These are phyloP conservation scores for Candida multigemmis DNA, from an alignment of 805 yeast species.

Conservation along the genomic window DNA sequence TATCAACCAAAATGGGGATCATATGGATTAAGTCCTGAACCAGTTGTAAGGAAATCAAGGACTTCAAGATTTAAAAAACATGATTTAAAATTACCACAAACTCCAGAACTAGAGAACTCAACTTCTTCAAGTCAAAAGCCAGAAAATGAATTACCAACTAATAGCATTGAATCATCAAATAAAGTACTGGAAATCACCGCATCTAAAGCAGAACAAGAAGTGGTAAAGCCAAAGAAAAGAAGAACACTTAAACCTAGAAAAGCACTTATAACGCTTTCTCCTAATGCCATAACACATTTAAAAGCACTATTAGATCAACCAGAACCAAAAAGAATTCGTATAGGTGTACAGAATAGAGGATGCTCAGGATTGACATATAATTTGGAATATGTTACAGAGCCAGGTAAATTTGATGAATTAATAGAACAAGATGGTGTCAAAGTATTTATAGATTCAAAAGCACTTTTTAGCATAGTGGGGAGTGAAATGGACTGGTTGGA, in stretches of 20 bases:
- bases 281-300: slow-evolving; percentile 69
- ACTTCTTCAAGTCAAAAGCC: slow-evolving; percentile 3
- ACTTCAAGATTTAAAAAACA: slow-evolving; percentile 13
- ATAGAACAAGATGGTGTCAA: slow-evolving; percentile 91
- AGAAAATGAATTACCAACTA: slow-evolving; percentile 3
- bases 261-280: slow-evolving; percentile 76
- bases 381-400: slow-evolving; percentile 78
- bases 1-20: slow-evolving; percentile 18
- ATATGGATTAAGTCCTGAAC: slow-evolving; percentile 3
- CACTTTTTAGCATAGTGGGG: slow-evolving; percentile 90
- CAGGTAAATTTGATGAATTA: slow-evolving; percentile 93
- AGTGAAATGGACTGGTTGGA: slow-evolving; percentile 98
- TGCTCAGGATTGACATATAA: slow-evolving; percentile 93
- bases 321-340: slow-evolving; percentile 78
- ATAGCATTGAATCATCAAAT: slow-evolving; percentile 2
- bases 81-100: slow-evolving; percentile 4
- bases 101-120: slow-evolving; percentile 1
- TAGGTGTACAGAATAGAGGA: slow-evolving; percentile 93
- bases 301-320: slow-evolving; percentile 65
- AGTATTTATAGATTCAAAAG: slow-evolving; percentile 91
- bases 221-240: slow-evolving; percentile 24
- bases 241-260: slow-evolving; percentile 78
- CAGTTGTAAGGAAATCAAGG: slow-evolving; percentile 20
- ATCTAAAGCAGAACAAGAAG: slow-evolving; percentile 1
- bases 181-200: not conserved